Base-by-base conservation (phyloP, 441 rosid genomes). In the Brassica balearica region DNA sequence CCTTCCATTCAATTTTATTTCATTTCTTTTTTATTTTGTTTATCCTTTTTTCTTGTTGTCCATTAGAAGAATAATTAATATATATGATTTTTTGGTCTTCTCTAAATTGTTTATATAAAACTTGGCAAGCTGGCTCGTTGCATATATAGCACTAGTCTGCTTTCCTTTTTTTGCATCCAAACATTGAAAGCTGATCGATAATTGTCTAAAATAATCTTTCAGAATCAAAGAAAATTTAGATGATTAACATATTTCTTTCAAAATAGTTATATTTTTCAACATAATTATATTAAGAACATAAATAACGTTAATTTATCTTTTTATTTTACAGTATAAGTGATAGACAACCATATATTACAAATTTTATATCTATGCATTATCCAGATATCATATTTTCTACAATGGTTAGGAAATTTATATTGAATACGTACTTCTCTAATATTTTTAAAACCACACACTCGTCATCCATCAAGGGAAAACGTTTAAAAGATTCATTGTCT, bases 121-220 rank as follows among this genome's bases (percentile, higher is more conserved):
- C 64, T 80, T 74, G 76, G 43, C 79, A 69, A 74, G 69, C 75
- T 75, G 69, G 64, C 48, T 70, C 5, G 73, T 74, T 70, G 63
- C 56, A 56, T 74, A 55, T 9, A 53, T 53, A n/a, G 46, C 27
- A 41, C 1, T 61, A 34, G 23, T 73, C 65, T 6, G 68, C 36
- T 72, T 32, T 32, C 20, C 20, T 48, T 34, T 14, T 53, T 36
- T 55, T 15, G 8, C 60, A 51, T 36, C 20, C 41, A 55, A 76
- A 64, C 25, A 77, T 15, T 25, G 55, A 56, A 36, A 38, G 43
- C 15, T 9, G 11, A 74, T n/a, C 6, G 38, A 38, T 55, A 32
- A 53, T 48, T 19, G 32, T 32, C 4, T 0, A 12, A 53, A 19
- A 14, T 58, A 2, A 17, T 11, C n/a, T 55, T 14, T 6, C 17